These are phyloP conservation scores for Penicillium diatomitis DNA, from an alignment of 495 filamentous ascomycete species.

Conservation along the genomic window DNA sequence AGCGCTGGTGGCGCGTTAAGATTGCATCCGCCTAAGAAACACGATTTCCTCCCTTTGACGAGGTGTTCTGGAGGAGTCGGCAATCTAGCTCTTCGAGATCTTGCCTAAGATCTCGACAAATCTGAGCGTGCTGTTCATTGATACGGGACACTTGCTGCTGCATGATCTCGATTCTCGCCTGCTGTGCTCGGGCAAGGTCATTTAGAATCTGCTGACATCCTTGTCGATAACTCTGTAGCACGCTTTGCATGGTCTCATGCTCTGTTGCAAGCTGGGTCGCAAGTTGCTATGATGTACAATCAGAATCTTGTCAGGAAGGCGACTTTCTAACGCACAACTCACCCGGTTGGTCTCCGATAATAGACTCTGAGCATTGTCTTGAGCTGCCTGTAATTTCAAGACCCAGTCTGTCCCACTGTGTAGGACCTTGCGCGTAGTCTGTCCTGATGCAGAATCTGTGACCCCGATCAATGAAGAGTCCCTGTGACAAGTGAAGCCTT, in stretches of 20 bases:
- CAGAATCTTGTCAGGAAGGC: not conserved
- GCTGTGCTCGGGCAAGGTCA: constrained; percentile 23
- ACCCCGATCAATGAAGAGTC: no score
- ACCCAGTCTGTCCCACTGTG: constrained; percentile 13
- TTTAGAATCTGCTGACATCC: constrained; percentile 28
- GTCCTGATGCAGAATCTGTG: not conserved
- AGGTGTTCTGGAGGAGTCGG: constrained; percentile 12
- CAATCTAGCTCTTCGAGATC: constrained; percentile 22
- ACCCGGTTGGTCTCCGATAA: constrained; percentile 20
- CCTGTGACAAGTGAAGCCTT: no score
- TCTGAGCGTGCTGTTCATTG: constrained; percentile 23
- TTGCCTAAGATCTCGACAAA: constrained; percentile 24
- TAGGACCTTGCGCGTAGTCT: no score
- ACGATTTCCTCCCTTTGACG: not conserved
- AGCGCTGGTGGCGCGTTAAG: no score
- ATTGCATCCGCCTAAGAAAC: not conserved
- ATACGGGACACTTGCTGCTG: constrained; percentile 23
- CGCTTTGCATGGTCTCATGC: constrained; percentile 17
- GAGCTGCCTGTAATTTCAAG: constrained; percentile 14
- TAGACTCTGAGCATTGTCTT: constrained; percentile 13
- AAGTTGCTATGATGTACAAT: constrained; percentile 12
- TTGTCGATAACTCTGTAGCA: constrained; percentile 23
- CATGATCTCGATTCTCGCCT: constrained; percentile 23
- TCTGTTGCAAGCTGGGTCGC: constrained; percentile 24
- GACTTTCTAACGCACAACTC: not conserved